phyloP scores from a whole-genome alignment of 768 basidiomycete species.

The Botryobasidium botryosum region DNA sequence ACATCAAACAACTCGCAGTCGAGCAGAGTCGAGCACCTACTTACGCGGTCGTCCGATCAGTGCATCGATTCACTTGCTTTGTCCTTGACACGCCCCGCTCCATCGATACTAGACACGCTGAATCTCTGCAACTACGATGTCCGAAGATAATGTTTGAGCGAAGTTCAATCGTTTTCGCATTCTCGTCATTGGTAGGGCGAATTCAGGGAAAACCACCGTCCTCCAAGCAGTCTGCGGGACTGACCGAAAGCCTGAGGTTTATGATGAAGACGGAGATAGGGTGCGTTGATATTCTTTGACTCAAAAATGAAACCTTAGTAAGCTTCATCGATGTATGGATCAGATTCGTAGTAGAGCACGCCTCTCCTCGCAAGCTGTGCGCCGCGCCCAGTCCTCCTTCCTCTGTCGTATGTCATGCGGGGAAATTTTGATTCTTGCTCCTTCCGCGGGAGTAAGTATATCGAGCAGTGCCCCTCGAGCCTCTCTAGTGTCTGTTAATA shows the following conservation, averaged over 20 bases:
- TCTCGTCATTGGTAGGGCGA: conserved; percentile 26
- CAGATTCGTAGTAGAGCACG: not conserved
- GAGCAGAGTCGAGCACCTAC: too few species aligned
- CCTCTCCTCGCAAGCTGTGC: not conserved
- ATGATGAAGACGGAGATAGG: conserved; percentile 12
- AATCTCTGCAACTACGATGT: too few species aligned
- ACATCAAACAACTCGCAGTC: too few species aligned
- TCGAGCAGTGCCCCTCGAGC: not conserved
- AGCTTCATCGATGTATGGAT: not conserved
- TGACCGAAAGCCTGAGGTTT: conserved; percentile 20
- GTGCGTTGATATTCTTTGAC: conserved; percentile 11
- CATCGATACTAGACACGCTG: too few species aligned
- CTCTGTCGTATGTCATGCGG: not conserved
- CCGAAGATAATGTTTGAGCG: too few species aligned
- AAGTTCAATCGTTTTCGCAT: conserved; percentile 21
- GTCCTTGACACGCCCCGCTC: too few species aligned
- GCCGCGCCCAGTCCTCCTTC: not conserved
- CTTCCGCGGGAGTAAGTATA: not conserved
- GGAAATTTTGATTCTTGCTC: not conserved
- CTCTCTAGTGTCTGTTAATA: not conserved
- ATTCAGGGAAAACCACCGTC: conserved; percentile 28
- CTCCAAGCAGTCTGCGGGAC: conserved; percentile 25
- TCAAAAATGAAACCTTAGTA: not conserved
- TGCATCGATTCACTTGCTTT: too few species aligned
- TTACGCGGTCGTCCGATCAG: too few species aligned